Evolutionary conservation across 2,329 filamentous ascomycete genomes (phyloP).

Genomic region (Diaporthe citrichinensis): DNA sequence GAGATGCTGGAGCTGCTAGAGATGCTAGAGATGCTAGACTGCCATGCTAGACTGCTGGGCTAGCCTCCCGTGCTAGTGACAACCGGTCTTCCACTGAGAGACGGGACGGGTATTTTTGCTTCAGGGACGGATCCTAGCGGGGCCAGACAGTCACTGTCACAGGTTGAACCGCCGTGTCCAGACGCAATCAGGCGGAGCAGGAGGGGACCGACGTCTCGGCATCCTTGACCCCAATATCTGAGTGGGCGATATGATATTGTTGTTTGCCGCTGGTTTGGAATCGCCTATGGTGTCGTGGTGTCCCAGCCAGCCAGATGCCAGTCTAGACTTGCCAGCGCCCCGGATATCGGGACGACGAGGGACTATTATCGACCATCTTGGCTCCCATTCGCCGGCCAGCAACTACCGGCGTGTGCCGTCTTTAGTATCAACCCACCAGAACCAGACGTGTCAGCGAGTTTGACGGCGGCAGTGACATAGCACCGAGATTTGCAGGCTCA

Average conservation of each 20-base stretch:
- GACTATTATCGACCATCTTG: conserved; percentile 14
- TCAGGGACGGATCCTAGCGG: conserved; percentile 16
- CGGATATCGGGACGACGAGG: conserved; percentile 12
- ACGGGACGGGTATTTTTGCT: conserved; percentile 25
- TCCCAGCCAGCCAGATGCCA: conserved; percentile 2
- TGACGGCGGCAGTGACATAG: background rate
- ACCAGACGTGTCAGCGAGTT: background rate
- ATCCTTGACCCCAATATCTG: conserved; percentile 18
- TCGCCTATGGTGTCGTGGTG: conserved; percentile 2
- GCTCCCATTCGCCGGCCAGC: conserved; percentile 25
- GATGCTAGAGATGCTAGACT: background rate
- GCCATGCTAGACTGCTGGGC: background rate
- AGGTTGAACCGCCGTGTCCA: conserved; percentile 31
- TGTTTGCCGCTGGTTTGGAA: conserved; percentile 25
- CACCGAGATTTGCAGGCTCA: conserved; percentile 22
- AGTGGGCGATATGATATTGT: conserved; percentile 23
- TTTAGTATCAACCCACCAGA: conserved; percentile 24
- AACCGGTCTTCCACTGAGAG: background rate
- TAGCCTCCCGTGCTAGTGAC: conserved; percentile 3
- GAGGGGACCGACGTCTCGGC: conserved; percentile 30
- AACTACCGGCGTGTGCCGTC: conserved; percentile 27
- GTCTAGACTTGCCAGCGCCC: conserved; percentile 14
- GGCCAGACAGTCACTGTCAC: conserved; percentile 39
- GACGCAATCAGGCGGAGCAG: conserved; percentile 24
- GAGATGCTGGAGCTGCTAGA: conserved; percentile 4